phyloP scores from a whole-genome alignment of 306 rosid species.

The Malus sieversii region DNA sequence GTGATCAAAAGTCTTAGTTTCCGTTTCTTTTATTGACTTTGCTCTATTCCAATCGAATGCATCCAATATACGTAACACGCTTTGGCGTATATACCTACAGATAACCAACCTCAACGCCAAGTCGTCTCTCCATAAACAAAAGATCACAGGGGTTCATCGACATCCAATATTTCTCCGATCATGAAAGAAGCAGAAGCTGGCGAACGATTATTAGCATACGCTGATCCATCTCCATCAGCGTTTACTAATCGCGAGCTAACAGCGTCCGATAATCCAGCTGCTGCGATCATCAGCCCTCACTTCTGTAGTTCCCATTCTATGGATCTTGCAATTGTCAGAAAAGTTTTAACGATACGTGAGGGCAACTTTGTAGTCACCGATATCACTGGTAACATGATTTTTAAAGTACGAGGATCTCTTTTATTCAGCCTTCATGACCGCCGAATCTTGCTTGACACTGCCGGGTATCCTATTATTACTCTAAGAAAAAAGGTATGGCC shows the following conservation, averaged over 20 bases:
- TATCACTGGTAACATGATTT: slow-evolving; percentile 33
- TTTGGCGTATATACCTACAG: too few species aligned
- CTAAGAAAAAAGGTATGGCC: slow-evolving; percentile 27
- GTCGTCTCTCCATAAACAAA: too few species aligned
- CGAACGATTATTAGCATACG: neutral
- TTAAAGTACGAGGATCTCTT: slow-evolving; percentile 29
- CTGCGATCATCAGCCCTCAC: slow-evolving; percentile 26
- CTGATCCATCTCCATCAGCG: neutral
- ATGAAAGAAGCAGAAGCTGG: too few species aligned
- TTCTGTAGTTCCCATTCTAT: slow-evolving; percentile 32
- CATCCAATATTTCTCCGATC: too few species aligned
- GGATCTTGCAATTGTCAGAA: slow-evolving; percentile 33
- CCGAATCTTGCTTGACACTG: slow-evolving; percentile 35
- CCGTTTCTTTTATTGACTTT: too few species aligned
- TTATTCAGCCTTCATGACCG: slow-evolving; percentile 23
- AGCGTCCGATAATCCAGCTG: neutral
- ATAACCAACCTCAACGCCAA: too few species aligned
- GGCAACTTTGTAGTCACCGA: slow-evolving; percentile 42
- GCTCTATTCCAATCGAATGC: too few species aligned
- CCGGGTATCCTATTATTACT: slow-evolving; percentile 32
- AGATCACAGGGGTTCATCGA: too few species aligned
- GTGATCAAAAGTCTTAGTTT: too few species aligned
- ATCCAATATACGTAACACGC: too few species aligned
- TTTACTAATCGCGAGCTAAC: neutral
- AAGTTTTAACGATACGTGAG: slow-evolving; percentile 24